Evolutionary conservation across 352 stramenopile genomes (phyloP).

Genomic region (Pythium aphanidermatum): DNA sequence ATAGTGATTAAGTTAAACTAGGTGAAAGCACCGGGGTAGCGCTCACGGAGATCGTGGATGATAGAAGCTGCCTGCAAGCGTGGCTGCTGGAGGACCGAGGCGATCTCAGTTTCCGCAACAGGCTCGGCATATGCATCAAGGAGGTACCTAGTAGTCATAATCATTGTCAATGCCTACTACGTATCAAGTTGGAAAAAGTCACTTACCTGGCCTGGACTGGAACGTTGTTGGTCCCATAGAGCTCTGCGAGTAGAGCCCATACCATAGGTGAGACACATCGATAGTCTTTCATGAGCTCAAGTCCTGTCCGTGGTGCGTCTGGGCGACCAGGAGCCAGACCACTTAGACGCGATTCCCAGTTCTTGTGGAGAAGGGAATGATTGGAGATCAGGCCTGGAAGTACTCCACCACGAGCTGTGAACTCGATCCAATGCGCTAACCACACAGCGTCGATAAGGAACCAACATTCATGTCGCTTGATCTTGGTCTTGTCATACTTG

Average conservation of each 20-base stretch:
- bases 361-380: conserved; percentile 34
- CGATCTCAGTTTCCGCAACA: conserved; percentile 29
- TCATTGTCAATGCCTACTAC: neutral
- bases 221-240: conserved; percentile 50
- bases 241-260: conserved; percentile 58
- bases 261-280: conserved; percentile 69
- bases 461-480: conserved; percentile 69
- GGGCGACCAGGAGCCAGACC: conserved; percentile 30
- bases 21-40: conserved; percentile 8
- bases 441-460: conserved; percentile 60
- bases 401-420: conserved; percentile 40
- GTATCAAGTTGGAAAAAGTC: neutral
- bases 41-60: conserved; percentile 35
- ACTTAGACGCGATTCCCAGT: conserved; percentile 27
- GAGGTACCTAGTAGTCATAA: conserved; percentile 22
- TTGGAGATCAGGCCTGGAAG: conserved; percentile 64
- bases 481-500: conserved; percentile 43
- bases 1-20: neutral
- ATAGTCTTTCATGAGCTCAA: conserved; percentile 54
- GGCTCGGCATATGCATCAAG: conserved; percentile 45
- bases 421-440: conserved; percentile 59
- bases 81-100: conserved; percentile 29
- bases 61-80: conserved; percentile 36
- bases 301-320: conserved; percentile 31
- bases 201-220: conserved; percentile 23